Evolutionary conservation across 2,329 filamentous ascomycete genomes (phyloP), one percentile per base, ranked within the genome.

Genomic region (Fonsecaea pedrosoi): DNA sequence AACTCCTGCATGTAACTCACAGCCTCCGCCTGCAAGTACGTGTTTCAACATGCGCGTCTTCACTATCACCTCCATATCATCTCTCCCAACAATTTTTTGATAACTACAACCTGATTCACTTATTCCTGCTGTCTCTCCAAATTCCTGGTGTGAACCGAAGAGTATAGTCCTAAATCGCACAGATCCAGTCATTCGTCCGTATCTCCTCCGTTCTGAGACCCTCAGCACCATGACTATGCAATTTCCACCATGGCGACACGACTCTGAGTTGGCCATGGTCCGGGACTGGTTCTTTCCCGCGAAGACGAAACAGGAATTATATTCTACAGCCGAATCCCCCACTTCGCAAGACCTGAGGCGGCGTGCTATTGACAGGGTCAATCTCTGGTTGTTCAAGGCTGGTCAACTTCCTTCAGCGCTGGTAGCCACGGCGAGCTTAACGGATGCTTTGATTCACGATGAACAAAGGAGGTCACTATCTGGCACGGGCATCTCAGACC

Each of bases 271-370:
- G 34, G 72, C 72, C 55, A 69, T 73, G 69, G 67, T 73, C 15
- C 66, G 72, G 54, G 72, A 73, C 65, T 71, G 69, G 70, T 72
- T 73, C 59, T 73, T 70, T 61, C 68, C 71, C 8, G 25, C 62
- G 15, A 68, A 66, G 50, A 63, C 65, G 35, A 68, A 64, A 57
- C 63, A 59, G 42, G 70, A 73, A 54, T 65, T 64, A 10, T 73
- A 69, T 57, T 55, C 50, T 9, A 48, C 37, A 3, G 30, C 25
- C 1, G 21, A 8, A 40, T 64, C 66, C 40, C 30, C 34, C 37
- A 13, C 61, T 30, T 45, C 62, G 18, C 50, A 38, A 50, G 71
- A 72, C 57, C 71, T 69, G 68, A 65, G 70, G n/a, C 63, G 64
- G 42, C 60, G 69, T 60, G 72, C 72, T 21, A 59, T 72, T 10